phyloP scores from a whole-genome alignment of 495 filamentous ascomycete genomes.

The Annulohypoxylon stygium region DNA sequence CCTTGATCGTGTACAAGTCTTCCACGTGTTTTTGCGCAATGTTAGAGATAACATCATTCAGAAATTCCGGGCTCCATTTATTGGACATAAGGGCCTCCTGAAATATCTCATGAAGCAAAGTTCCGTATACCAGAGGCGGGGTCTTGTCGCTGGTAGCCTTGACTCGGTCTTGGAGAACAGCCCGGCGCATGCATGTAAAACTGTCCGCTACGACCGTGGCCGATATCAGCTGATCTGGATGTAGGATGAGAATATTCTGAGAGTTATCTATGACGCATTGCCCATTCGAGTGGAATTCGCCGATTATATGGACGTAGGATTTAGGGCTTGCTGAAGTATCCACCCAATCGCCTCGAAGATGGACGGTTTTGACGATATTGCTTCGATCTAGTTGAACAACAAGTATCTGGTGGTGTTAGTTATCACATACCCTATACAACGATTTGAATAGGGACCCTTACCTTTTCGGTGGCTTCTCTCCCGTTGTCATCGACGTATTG shows the following conservation, averaged over 20 bases:
- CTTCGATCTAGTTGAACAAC: constrained; percentile 79
- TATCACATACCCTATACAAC: constrained; percentile 14
- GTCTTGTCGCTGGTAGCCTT: constrained; percentile 85
- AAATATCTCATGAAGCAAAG: constrained; percentile 92
- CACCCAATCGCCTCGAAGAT: constrained; percentile 86
- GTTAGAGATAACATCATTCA: constrained; percentile 72
- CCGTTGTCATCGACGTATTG: constrained; percentile 74
- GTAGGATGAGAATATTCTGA: constrained; percentile 88
- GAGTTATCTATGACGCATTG: constrained; percentile 81
- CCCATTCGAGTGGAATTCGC: constrained; percentile 75
- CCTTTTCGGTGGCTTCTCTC: constrained; percentile 75
- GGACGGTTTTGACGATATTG: constrained; percentile 72
- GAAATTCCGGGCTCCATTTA: constrained; percentile 77
- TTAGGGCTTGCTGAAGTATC: constrained; percentile 79
- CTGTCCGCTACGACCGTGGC: constrained; percentile 94
- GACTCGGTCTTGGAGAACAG: constrained; percentile 92
- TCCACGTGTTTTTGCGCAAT: constrained; percentile 81
- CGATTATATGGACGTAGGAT: constrained; percentile 86
- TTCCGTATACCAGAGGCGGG: constrained; percentile 86
- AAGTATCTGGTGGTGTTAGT: constrained; percentile 69
- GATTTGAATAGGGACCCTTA: constrained; percentile 52
- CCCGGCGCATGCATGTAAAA: constrained; percentile 86
- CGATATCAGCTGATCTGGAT: constrained; percentile 95
- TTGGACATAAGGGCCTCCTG: constrained; percentile 90
- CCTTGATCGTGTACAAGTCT: constrained; percentile 84